Evolutionary conservation across 1,284 basidiomycete genomes (phyloP).

Genomic region (Inonotus obliquus): DNA sequence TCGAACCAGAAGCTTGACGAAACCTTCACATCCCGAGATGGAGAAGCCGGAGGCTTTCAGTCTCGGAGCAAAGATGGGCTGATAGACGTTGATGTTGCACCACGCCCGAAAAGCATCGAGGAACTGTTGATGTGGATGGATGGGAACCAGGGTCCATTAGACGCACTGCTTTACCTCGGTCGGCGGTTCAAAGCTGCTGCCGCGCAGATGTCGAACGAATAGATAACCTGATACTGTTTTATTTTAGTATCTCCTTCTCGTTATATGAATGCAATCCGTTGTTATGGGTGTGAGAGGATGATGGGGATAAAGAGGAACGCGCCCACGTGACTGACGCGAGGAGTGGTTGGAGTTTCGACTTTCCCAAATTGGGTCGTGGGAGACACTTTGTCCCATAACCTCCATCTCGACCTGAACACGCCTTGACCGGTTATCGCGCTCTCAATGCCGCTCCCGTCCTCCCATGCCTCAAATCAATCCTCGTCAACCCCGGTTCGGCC

Average conservation of each 20-base stretch:
- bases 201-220: too few relatives aligned
- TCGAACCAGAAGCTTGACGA: too few relatives aligned
- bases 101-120: background rate
- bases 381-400: slow-evolving; percentile 1
- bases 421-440: slow-evolving; percentile 19
- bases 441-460: slow-evolving; percentile 24
- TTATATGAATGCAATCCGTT: background rate
- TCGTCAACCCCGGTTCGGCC: slow-evolving; percentile 22
- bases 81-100: background rate
- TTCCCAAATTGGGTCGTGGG: background rate
- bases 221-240: background rate
- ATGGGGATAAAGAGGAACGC: background rate
- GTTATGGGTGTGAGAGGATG: background rate
- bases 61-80: too few relatives aligned
- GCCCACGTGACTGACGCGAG: background rate
- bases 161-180: background rate
- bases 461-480: background rate
- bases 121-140: background rate
- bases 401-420: background rate
- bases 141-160: background rate
- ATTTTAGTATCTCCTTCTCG: too few relatives aligned
- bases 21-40: too few relatives aligned
- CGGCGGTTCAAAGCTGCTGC: background rate
- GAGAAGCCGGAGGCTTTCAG: too few relatives aligned
- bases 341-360: background rate